Evolutionary conservation across 495 filamentous ascomycete genomes (phyloP).

Genomic region (Aspergillus diversus): DNA sequence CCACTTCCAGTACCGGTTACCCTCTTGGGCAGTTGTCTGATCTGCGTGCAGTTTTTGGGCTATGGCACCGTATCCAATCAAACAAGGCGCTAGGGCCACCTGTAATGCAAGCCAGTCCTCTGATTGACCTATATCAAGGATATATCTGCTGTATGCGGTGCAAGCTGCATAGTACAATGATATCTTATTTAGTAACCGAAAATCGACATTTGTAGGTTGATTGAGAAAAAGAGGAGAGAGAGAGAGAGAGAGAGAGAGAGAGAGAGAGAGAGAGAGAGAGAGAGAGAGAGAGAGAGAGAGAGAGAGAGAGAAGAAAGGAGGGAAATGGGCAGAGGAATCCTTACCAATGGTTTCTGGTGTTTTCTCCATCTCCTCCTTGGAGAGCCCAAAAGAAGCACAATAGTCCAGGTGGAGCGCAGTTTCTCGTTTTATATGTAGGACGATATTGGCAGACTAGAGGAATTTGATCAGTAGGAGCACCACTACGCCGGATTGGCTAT

Average conservation of each 20-base stretch:
- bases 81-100: constrained; percentile 79
- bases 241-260: not conserved
- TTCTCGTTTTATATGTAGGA: constrained; percentile 76
- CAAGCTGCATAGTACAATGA: constrained; percentile 35
- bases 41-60: constrained; percentile 66
- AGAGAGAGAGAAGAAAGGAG: not conserved
- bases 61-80: constrained; percentile 83
- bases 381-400: constrained; percentile 79
- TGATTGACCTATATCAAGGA: constrained; percentile 85
- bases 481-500: not conserved
- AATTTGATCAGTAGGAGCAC: not conserved
- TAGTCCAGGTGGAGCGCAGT: constrained; percentile 80
- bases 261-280: not conserved
- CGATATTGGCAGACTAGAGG: constrained; percentile 66
- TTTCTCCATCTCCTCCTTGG: constrained; percentile 70
- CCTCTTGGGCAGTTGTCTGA: constrained; percentile 56
- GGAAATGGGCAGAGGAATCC: constrained; percentile 4
- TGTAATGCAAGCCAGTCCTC: constrained; percentile 85
- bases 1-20: constrained; percentile 88
- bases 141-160: constrained; percentile 66
- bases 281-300: not conserved
- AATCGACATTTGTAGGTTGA: constrained; percentile 18
- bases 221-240: not conserved
- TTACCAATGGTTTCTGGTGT: constrained; percentile 75
- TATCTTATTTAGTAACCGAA: constrained; percentile 42